Percentiles rank a stretch among this genome's conserved stretches.
Evolutionary conservation across 2,329 filamentous ascomycete species (phyloP).

Genomic region (Exophiala calicioides): DNA sequence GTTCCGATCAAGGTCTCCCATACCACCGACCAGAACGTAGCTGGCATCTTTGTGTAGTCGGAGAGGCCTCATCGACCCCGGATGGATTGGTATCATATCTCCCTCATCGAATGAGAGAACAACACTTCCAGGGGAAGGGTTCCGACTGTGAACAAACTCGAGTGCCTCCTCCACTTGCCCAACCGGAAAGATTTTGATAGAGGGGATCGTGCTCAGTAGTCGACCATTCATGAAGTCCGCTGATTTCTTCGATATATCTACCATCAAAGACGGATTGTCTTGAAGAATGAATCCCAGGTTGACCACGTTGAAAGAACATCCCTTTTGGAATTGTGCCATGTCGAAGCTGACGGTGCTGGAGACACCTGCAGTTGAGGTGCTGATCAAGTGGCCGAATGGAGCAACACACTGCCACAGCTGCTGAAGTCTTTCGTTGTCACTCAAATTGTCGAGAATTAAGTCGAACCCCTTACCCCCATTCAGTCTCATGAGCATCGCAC

Average conservation of each 20-base stretch:
- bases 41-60: neutral
- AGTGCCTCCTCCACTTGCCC: neutral
- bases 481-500: constrained; percentile 25
- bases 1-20: constrained; percentile 25
- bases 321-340: constrained; percentile 4
- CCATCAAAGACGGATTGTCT: neutral
- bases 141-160: neutral
- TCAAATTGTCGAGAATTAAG: constrained; percentile 29
- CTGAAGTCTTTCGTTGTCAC: neutral
- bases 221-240: too few relatives aligned
- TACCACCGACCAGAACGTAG: constrained; percentile 30
- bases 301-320: neutral
- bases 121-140: neutral
- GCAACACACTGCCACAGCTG: neutral
- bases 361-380: neutral
- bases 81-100: neutral
- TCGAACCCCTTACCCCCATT: constrained; percentile 38
- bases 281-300: neutral
- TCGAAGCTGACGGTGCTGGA: neutral
- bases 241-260: neutral
- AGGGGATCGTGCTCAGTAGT: neutral
- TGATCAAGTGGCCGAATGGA: neutral
- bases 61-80: neutral
- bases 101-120: neutral
- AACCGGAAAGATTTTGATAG: neutral